Evolutionary conservation across 257 asterid genomes (phyloP), one percentile per base, ranked within the genome.

Genomic region (Solanum chiquidenum): DNA sequence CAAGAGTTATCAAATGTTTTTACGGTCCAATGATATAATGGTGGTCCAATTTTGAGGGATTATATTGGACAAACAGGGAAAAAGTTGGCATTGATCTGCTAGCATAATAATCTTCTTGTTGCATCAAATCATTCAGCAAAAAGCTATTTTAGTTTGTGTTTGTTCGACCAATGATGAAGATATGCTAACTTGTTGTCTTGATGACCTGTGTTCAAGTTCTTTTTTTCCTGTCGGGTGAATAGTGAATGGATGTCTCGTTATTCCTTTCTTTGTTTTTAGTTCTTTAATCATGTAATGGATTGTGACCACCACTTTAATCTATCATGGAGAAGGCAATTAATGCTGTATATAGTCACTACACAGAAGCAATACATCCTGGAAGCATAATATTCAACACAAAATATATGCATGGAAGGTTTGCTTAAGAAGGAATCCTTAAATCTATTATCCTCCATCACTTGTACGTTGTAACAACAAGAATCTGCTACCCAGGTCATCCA

Each of bases 1-100:
- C 77, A 64, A 76, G 55, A 86, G 72, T 87, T 86, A 13, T 80
- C 85, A 71, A 76, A 83, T 86, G 80, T 69, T 86, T 73, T 85
- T 77, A 35, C 86, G 87, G 71, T 86, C 83, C 85, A 74, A 34
- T 82, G 86, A 40, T 23, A 1, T 74, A 74, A 75, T 87, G 68
- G 80, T 83, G 83, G 60, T 88, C 83, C 88, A 85, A 71, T 86
- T 46, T 77, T 80, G 86, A 49, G 35, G 35, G n/a, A 73, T 52
- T 64, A 49, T 14, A 13, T 37, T 74, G 46, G 66, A 84, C 76
- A 3, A 10, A 42, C 12, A 5, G 38, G 42, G 72, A 13, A 29
- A 35, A 84, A 76, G 83, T 64, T 82, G 44, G 58, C 88, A 49
- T 33, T 44, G 49, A 68, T 77, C 35, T 82, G 75, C 52, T 14